phyloP scores from a whole-genome alignment of 2,329 filamentous ascomycete genomes.

The Pestalotiopsis sp. region DNA sequence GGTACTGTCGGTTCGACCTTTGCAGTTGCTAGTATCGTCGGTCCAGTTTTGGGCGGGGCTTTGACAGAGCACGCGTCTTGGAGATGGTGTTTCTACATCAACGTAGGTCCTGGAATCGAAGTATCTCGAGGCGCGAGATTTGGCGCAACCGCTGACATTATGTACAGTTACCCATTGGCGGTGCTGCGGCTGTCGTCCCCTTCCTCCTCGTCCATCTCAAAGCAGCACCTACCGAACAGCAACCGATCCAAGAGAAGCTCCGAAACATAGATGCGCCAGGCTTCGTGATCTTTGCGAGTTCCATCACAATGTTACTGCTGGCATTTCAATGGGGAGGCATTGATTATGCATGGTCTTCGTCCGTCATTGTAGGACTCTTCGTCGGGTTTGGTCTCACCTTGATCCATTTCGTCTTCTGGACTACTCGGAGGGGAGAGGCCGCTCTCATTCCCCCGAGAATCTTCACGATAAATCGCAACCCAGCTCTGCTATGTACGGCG shows the following conservation, averaged over 20 bases:
- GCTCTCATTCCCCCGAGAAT: background rate
- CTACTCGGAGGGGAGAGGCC: background rate
- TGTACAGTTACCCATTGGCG: slow-evolving; percentile 43
- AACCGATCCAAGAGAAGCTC: slow-evolving; percentile 39
- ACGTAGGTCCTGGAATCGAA: background rate
- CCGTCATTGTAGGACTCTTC: slow-evolving; percentile 53
- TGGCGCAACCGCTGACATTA: too few species aligned
- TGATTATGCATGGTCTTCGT: slow-evolving; percentile 51
- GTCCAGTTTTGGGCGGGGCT: slow-evolving; percentile 19
- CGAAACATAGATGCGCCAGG: slow-evolving; percentile 52
- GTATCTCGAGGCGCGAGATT: too few species aligned
- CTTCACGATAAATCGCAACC: background rate
- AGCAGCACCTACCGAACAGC: slow-evolving; percentile 32
- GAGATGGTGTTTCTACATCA: slow-evolving; percentile 26
- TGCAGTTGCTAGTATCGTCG: slow-evolving; percentile 18
- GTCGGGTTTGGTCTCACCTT: slow-evolving; percentile 48
- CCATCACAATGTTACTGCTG: slow-evolving; percentile 55
- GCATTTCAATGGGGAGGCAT: slow-evolving; percentile 61
- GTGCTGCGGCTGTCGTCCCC: slow-evolving; percentile 49
- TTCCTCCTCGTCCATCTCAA: slow-evolving; percentile 47
- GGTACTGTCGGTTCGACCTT: slow-evolving; percentile 16
- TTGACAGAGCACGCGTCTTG: slow-evolving; percentile 19
- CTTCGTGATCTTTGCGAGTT: slow-evolving; percentile 50
- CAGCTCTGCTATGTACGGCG: background rate
- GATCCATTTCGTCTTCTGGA: slow-evolving; percentile 44